These are phyloP conservation scores for Pleurotus tuoliensis DNA, from an alignment of 768 basidiomycete genomes.

Conservation along the genomic window DNA sequence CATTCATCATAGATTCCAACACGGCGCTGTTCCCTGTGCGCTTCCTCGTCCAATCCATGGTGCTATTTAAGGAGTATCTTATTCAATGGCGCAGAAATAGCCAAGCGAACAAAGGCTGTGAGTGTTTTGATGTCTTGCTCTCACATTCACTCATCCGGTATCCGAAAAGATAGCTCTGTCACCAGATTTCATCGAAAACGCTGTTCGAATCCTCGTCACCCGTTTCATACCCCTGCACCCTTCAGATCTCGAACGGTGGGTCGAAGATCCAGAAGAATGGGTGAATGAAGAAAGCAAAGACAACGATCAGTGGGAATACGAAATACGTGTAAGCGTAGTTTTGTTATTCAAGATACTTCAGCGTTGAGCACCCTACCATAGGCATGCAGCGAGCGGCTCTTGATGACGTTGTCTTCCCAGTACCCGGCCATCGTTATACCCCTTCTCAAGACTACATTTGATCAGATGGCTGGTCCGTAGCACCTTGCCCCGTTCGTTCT, in stretches of 20 bases:
- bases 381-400: slow-evolving; percentile 93
- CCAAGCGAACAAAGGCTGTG: slow-evolving; percentile 55
- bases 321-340: slow-evolving; percentile 65
- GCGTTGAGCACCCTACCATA: slow-evolving; percentile 23
- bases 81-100: slow-evolving; percentile 74
- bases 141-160: slow-evolving; percentile 5
- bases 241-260: slow-evolving; percentile 79
- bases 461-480: slow-evolving; percentile 53
- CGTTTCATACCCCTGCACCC: slow-evolving; percentile 83
- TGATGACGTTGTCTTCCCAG: slow-evolving; percentile 72
- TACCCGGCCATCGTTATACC: slow-evolving; percentile 69
- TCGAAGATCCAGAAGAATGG: slow-evolving; percentile 93
- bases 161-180: slow-evolving; percentile 45
- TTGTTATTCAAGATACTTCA: neutral
- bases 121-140: slow-evolving; percentile 12
- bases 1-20: slow-evolving; percentile 46
- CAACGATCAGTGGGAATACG: slow-evolving; percentile 90
- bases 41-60: slow-evolving; percentile 81
- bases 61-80: slow-evolving; percentile 79
- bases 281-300: slow-evolving; percentile 86
- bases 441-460: slow-evolving; percentile 56
- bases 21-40: slow-evolving; percentile 71
- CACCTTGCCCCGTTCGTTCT: slow-evolving; percentile 5
- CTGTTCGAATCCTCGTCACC: slow-evolving; percentile 72
- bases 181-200: slow-evolving; percentile 67